Evolutionary conservation across 306 rosid species (phyloP).

Genomic region (Ormosia semicastrata): DNA sequence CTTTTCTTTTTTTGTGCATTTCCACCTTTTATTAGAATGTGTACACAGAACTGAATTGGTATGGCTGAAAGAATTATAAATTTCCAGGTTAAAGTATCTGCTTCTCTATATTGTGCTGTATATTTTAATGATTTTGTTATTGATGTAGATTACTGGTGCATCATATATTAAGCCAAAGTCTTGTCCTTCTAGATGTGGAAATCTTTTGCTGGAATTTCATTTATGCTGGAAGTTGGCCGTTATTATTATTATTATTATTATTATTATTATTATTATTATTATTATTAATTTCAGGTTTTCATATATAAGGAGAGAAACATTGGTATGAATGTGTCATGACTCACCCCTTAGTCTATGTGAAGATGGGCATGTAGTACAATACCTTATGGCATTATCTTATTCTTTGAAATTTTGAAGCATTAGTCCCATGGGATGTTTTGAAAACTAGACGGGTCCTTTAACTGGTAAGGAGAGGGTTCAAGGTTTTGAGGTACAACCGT

Average conservation of each 20-base stretch:
- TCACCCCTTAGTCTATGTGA: background rate
- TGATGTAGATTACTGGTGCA: background rate
- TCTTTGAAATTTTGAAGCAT: background rate
- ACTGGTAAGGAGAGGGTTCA: background rate
- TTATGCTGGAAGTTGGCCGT: background rate
- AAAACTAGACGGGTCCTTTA: background rate
- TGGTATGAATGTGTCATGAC: background rate
- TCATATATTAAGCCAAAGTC: background rate
- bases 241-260: background rate
- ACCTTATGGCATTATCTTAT: background rate
- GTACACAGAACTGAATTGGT: background rate
- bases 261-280: background rate
- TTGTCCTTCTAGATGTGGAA: background rate
- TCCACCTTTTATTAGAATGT: background rate
- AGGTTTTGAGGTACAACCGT: background rate
- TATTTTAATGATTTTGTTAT: background rate
- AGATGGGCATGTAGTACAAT: background rate
- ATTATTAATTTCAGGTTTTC: background rate
- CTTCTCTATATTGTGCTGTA: background rate
- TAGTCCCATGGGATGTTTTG: background rate
- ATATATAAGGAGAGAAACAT: background rate
- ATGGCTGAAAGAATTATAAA: background rate
- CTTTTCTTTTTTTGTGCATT: background rate
- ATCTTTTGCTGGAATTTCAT: constrained; percentile 15
- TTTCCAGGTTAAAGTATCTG: constrained; percentile 10